Conservation (phyloP, 2,329 filamentous ascomycete genomes). For the Colletotrichum sublineola region DNA sequence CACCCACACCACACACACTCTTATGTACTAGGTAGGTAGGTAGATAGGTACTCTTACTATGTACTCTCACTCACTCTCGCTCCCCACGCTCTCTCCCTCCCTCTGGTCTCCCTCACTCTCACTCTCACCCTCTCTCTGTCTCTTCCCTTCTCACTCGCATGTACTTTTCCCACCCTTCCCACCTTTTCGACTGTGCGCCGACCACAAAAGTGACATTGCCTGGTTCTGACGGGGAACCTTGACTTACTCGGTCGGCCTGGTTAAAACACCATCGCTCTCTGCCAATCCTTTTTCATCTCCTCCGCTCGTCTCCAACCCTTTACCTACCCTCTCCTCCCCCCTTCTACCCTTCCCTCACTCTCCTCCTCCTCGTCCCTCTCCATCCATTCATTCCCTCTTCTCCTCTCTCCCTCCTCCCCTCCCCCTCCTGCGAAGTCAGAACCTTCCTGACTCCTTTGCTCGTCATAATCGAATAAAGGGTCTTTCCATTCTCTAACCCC, state of each 20-base stretch:
- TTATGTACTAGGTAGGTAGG: background rate
- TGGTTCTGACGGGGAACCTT: background rate
- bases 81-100: constrained; percentile 16
- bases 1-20: constrained; percentile 1
- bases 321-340: constrained; percentile 53
- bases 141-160: background rate
- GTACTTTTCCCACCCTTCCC: constrained; percentile 14
- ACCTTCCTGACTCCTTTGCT: constrained; percentile 59
- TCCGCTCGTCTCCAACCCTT: constrained; percentile 68
- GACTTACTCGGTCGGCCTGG: constrained; percentile 40
- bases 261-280: constrained; percentile 61
- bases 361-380: constrained; percentile 54
- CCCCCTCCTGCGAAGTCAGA: constrained; percentile 52
- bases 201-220: background rate
- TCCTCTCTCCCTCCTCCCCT: constrained; percentile 60
- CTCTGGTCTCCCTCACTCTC: background rate
- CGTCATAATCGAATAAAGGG: constrained; percentile 45
- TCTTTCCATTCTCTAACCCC: constrained; percentile 42
- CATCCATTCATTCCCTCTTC: constrained; percentile 70
- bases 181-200: background rate
- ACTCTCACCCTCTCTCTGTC: background rate
- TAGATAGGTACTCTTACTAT: background rate
- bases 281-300: constrained; percentile 69
- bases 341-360: constrained; percentile 50
- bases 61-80: constrained; percentile 21